Base-by-base conservation (phyloP, 176 grass and related monocot species). In the Cenchrus fungigraminus region DNA sequence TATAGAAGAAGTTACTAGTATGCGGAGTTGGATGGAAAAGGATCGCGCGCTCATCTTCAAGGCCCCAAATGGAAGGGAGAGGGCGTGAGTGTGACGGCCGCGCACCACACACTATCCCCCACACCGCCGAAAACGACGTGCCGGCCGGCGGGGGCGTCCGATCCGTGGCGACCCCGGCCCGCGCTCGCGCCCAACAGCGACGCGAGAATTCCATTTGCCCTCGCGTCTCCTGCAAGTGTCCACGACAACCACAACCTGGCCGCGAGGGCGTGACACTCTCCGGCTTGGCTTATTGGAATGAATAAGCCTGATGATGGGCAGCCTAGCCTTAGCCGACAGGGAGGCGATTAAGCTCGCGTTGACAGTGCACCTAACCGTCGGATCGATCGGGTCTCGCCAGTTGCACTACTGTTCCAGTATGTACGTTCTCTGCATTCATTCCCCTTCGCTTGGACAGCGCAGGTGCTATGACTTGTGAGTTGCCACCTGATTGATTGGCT, bases 91-190 rank as follows among this genome's bases (percentile, higher is more conserved):
- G 25, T 12, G 2, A 34, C 34, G 73, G 37, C 31, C 12, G 40
- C 3, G 47, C 60, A 64, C 68, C 31, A 29, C 25, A 25, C 25
- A 25, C 25, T 25, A 25, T 25, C 25, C 45, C 13, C 29, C 14
- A 85, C 76, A 60, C 40, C 13, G 7, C 29, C 1, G 82, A 81
- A 54, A 81, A 69, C 7, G 87, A 15, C 32, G 29, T 34, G 6
- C 34, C 54, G 54, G 52, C 4, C 52, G 52, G 6, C 74, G 8
- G 34, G 34, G 40, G 20, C 14, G 42, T 6, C 9, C 8, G 9
- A 49, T 14, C 56, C n/a, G n/a, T 14, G 40, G 59, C 19, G 56
- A 55, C 4, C 14, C 53, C 72, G 25, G 25, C 25, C 50, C 2
- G 3, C 46, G 58, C 47, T 40, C 25, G 19, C 69, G 59, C 19